Evolutionary conservation across 139 green algal species (phyloP), one percentile per base, ranked within the genome.

Genomic region (Microglena sp.): DNA sequence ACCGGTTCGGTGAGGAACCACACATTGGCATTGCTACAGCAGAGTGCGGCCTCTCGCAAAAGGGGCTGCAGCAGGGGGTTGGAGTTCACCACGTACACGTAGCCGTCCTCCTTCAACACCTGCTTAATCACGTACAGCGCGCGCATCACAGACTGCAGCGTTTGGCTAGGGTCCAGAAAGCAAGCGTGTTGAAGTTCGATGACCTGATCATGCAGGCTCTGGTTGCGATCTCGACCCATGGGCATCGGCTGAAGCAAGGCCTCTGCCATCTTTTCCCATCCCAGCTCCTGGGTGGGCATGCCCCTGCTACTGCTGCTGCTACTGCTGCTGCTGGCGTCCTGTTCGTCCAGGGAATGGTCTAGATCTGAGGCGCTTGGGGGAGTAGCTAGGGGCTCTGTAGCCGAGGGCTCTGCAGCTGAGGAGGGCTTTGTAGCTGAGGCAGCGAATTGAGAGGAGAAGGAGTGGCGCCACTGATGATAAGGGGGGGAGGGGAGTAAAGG

Each of bases 11-110:
- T n/a, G n/a, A n/a, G n/a, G 53, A 77, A 85, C 69, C 72, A 85
- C 45, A 85, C 50, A 63, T 85, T 82, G 62, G 68, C 31, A 69
- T 80, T 82, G 7, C 74, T 27, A 60, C 78, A 80, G 61, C 66
- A 66, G 11, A 54, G 40, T 0, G 74, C 66, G 0, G 78, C 78
- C 11, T 75, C 64, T 15, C 64, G 60, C 28, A 85, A 24, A 40
- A 85, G 56, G 0, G 78, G 74, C 22, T 40, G 33, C 31, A 85
- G 64, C 26, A 55, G 3, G 2, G 56, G 66, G 62, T 77, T 80
- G 62, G 55, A 66, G 61, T 75, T 77, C 26, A 84, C 45, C n/a
- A 84, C 50, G n/a, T 72, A 64, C 5, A 84, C 58, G 62, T 84
- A 72, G 18, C 68, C 78, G 27, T 80, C 62, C 21, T 63, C 2